Base-by-base conservation (phyloP, 1,139 yeast species). In the Debaryomyces psychrophilus region DNA sequence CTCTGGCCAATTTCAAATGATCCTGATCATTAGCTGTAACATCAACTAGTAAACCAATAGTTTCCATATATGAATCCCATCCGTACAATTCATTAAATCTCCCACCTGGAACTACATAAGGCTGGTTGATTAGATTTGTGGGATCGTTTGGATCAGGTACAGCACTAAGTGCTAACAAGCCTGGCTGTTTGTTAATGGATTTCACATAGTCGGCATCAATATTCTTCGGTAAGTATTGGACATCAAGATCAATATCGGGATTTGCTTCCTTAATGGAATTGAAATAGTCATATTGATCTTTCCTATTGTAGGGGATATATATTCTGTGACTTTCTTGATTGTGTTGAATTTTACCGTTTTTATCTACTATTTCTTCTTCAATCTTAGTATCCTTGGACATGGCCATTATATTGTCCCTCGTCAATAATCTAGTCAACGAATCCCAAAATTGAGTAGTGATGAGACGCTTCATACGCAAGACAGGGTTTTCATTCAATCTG, bases 31-130 rank as follows among this genome's bases (percentile, higher is more conserved):
- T 87, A 3, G 76, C 59, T 8, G 82, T 75, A 23, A 80, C 84
- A 58, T 88, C 89, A 12, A 82, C 78, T 35, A 93, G 65, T 43
- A 93, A 73, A 1, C 99, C 99, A 27, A 92, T 67, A 0, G 95
- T 82, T 61, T 87, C 93, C 86, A 95, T 87, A 62, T 93, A 93
- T 1, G 97, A 90, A 65, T 93, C 99, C 99, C 99, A 93, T 7
- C 99, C 99, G 60, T 93, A 93, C 46, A 90, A 77, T 67, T 93
- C 99, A 66, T 95, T 95, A 67, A 93, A 93, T 52, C 99, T 74
- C 17, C 99, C 99, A 12, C 99, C 99, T 0, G 99, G 99, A 8
- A 93, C 99, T 18, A 90, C 88, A 63, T 92, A 93, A 0, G 97
- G 97, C 59, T 81, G 85, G 27, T 90, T 89, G 37, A 79, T 71